phyloP scores from a whole-genome alignment of 2,329 filamentous ascomycete species.

The Aspergillus awamori region DNA sequence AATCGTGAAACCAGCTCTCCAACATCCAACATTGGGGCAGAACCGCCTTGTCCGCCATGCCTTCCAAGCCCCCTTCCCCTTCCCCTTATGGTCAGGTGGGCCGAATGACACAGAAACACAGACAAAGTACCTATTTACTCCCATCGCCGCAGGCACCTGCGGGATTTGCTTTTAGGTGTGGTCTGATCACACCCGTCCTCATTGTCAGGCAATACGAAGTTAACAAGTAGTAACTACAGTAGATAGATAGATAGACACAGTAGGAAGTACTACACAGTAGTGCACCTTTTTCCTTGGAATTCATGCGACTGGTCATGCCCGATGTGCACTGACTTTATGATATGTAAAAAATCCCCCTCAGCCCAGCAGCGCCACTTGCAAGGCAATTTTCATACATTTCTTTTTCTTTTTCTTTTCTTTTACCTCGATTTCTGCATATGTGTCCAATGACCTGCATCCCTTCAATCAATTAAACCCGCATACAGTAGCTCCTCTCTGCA shows the following conservation, averaged over 20 bases:
- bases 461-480: not conserved
- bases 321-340: not conserved
- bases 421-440: not conserved
- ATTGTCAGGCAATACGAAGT: not conserved
- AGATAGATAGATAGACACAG: too few species aligned
- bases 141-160: not conserved
- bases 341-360: not conserved
- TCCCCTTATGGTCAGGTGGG: not conserved
- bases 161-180: constrained; percentile 6
- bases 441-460: not conserved
- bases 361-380: not conserved
- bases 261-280: too few species aligned
- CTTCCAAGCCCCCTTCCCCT: not conserved
- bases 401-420: too few species aligned
- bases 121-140: not conserved
- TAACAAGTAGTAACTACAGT: too few species aligned
- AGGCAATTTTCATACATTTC: not conserved
- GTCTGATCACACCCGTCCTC: not conserved
- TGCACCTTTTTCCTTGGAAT: not conserved
- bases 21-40: not conserved
- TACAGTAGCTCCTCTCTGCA: not conserved
- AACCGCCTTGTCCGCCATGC: not conserved
- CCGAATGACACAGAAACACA: not conserved
- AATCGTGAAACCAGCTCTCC: constrained; percentile 3
- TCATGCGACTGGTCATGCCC: not conserved